phyloP scores from a whole-genome alignment of 768 basidiomycete species.

The Auricularia sp. region DNA sequence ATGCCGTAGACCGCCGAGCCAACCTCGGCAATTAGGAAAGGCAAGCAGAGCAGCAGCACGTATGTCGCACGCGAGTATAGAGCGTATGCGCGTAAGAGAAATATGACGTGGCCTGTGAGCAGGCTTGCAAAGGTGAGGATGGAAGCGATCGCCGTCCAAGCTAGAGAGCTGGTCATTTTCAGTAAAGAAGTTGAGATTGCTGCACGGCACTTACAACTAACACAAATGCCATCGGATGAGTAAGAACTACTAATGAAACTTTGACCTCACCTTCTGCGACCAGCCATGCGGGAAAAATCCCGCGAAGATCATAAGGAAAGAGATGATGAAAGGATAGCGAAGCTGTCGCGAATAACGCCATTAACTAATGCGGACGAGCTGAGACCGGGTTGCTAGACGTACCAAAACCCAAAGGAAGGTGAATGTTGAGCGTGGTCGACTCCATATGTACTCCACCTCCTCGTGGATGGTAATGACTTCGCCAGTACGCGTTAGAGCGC shows the following conservation, averaged over 20 bases:
- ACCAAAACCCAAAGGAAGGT: neutral
- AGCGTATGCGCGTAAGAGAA: neutral
- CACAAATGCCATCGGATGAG: neutral
- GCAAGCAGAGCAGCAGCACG: neutral
- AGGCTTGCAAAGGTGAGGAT: neutral
- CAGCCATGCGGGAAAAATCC: neutral
- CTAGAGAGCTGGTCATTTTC: neutral
- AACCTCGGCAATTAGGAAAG: neutral
- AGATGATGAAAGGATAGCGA: neutral
- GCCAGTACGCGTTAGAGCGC: no score
- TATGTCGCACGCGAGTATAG: neutral
- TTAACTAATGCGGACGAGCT: neutral
- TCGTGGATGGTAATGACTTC: neutral
- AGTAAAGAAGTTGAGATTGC: neutral
- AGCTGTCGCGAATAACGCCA: neutral
- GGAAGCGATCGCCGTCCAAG: neutral
- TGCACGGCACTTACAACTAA: neutral
- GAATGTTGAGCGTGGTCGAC: neutral
- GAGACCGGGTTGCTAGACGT: neutral
- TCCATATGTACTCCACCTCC: neutral
- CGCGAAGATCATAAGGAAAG: neutral
- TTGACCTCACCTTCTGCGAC: neutral
- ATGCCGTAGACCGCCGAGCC: neutral
- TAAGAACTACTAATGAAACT: neutral
- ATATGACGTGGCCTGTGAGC: neutral